Evolutionary conservation across 2,329 filamentous ascomycete species (phyloP), one percentile per base, ranked within the genome.

Genomic region (Aspergillus udagawae): DNA sequence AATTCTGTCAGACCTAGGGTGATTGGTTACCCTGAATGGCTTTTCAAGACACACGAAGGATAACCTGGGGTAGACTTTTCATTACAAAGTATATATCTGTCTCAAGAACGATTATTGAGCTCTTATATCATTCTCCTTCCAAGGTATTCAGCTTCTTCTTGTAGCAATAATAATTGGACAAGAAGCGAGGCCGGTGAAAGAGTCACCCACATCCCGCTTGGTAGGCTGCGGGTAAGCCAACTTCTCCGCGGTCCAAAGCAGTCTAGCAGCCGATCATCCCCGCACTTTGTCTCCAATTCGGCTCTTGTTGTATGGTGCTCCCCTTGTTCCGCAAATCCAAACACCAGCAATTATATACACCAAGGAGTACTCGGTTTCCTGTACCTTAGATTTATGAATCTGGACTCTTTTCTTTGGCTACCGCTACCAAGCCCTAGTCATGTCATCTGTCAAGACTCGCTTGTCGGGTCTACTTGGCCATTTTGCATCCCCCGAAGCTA

Each of bases 401-500:
- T 41, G 29, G 8, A 7, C 29, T 41, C 20, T 25, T 38, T 41
- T 23, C 14, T 21, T 51, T 51, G 27, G 27, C 5, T 51, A 35
- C 9, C 20, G 17, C 20, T 23, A 38, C 29, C 49, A 3, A 41
- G 32, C 23, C 49, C 23, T 32, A 45, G 54, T 29, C 28, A 72
- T 72, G 70, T 70, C 68, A 20, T 57, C 63, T 44, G 61, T 67
- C 21, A 68, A 64, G 32, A 59, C 60, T 53, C 65, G 69, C 17
- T 61, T 73, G 42, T 68, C 67, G 23, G 66, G 66, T 49, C 53
- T 73, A 28, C 61, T 71, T 6, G 65, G 67, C 51, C 71, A 74
- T 52, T 62, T 73, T 21, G 47, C 60, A 32, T 60, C 64, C 41
- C 49, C 59, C 51, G 73, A 75, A 14, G 50, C 64, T 48, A 61